Percentiles rank a stretch among this genome's conserved stretches.
phyloP scores from a whole-genome alignment of 2,329 filamentous ascomycete genomes.

The Sporothrix pseudoabietina region DNA sequence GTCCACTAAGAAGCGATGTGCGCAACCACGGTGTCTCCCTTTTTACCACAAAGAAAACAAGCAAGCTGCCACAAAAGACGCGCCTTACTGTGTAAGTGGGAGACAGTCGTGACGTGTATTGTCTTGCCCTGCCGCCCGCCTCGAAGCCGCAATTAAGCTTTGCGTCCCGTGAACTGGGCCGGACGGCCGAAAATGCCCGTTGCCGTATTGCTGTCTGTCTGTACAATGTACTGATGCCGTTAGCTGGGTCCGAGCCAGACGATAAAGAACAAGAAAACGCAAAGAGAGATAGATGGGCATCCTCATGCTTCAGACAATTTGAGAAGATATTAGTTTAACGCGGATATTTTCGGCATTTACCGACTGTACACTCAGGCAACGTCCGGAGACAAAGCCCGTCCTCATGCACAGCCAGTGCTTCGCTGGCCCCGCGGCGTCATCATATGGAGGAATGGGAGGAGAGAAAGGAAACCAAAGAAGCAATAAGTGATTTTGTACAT shows the following conservation, averaged over 20 bases:
- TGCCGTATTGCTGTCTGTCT: conserved; percentile 15
- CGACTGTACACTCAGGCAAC: conserved; percentile 23
- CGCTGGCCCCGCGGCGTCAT: conserved; percentile 48
- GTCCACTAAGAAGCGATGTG: neutral
- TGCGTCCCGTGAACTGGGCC: neutral
- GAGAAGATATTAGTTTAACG: conserved; percentile 45
- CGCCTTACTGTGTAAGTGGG: neutral
- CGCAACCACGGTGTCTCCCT: neutral
- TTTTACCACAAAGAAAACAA: neutral
- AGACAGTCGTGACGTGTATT: neutral
- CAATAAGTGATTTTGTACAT: neutral
- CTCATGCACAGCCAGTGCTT: conserved; percentile 34
- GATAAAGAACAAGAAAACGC: neutral
- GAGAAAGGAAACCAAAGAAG: neutral
- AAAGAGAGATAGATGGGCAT: conserved; percentile 34
- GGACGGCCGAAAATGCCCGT: neutral
- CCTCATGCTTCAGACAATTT: conserved; percentile 32
- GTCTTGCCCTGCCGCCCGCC: neutral
- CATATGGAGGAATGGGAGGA: conserved; percentile 31
- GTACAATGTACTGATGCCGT: conserved; percentile 2
- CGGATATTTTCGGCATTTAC: conserved; percentile 56
- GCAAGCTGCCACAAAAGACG: neutral
- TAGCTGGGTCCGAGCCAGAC: neutral
- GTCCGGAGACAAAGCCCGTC: neutral
- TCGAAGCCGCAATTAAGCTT: neutral